A percentile compares a stretch with the other conserved stretches of the same genome.
phyloP scores from a whole-genome alignment of 805 yeast genomes.

The Ogataea angusta region DNA sequence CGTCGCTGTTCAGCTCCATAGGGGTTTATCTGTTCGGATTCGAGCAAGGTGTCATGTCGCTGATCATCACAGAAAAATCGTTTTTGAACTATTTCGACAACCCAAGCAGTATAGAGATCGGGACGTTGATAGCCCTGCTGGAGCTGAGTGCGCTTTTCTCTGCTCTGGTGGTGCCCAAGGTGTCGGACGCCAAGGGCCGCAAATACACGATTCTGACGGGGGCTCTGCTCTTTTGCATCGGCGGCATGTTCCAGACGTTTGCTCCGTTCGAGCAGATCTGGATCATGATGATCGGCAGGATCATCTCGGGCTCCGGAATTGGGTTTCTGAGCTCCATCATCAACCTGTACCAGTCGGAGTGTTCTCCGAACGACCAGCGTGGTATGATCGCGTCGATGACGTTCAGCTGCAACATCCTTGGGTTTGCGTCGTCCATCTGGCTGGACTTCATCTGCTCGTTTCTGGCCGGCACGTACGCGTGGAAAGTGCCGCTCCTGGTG shows the following conservation, averaged over 20 bases:
- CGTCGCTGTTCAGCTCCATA: constrained; percentile 27
- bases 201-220: constrained; percentile 73
- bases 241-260: constrained; percentile 70
- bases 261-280: constrained; percentile 41
- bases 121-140: constrained; percentile 79
- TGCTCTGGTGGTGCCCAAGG: constrained; percentile 67
- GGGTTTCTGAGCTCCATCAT: constrained; percentile 82
- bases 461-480: constrained; percentile 56
- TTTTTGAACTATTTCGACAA: constrained; percentile 64
- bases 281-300: constrained; percentile 68
- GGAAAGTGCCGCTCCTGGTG: constrained; percentile 76
- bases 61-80: constrained; percentile 68
- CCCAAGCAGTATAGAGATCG: constrained; percentile 69
- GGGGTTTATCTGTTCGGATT: constrained; percentile 60
- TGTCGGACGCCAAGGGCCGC: constrained; percentile 78
- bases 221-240: constrained; percentile 67
- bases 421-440: constrained; percentile 84
- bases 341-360: constrained; percentile 85
- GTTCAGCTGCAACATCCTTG: constrained; percentile 81
- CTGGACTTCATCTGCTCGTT: constrained; percentile 74
- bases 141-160: constrained; percentile 81
- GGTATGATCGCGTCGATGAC: constrained; percentile 85
- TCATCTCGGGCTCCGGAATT: constrained; percentile 81
- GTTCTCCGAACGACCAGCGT: constrained; percentile 81
- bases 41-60: constrained; percentile 77